These are phyloP conservation scores for Plasmodium gallinaceum DNA, from an alignment of 169 alveolate species.

Conservation along the genomic window DNA sequence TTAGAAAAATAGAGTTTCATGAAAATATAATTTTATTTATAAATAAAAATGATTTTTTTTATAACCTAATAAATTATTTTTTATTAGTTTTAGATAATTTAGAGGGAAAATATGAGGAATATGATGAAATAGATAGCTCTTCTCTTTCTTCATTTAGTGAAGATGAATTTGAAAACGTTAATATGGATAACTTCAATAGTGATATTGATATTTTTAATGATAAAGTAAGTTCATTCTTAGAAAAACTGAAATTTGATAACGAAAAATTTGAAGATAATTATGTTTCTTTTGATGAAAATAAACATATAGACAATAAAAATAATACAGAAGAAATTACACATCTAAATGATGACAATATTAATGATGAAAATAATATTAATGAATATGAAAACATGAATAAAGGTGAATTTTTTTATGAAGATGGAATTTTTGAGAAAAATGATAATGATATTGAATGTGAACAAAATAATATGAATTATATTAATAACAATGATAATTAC, in stretches of 20 bases:
- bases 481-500: neutral
- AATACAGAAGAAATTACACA: neutral
- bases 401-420: neutral
- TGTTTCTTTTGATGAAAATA: neutral
- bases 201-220: constrained; percentile 15
- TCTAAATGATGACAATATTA: constrained; percentile 1
- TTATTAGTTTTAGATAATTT: constrained; percentile 54
- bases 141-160: constrained; percentile 35
- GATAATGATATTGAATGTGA: neutral
- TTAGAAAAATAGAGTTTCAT: constrained; percentile 7
- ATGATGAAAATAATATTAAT: neutral
- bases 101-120: constrained; percentile 5
- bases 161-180: constrained; percentile 13
- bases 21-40: constrained; percentile 52
- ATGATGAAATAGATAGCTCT: constrained; percentile 2
- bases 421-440: neutral
- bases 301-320: neutral
- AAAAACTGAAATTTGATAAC: neutral
- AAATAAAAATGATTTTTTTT: constrained; percentile 66
- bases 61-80: constrained; percentile 71
- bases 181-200: constrained; percentile 21
- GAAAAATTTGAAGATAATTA: neutral
- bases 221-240: neutral
- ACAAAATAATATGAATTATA: neutral
- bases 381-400: neutral